Evolutionary conservation across 495 filamentous ascomycete species (phyloP).

Genomic region (Penicillium cinerascens): DNA sequence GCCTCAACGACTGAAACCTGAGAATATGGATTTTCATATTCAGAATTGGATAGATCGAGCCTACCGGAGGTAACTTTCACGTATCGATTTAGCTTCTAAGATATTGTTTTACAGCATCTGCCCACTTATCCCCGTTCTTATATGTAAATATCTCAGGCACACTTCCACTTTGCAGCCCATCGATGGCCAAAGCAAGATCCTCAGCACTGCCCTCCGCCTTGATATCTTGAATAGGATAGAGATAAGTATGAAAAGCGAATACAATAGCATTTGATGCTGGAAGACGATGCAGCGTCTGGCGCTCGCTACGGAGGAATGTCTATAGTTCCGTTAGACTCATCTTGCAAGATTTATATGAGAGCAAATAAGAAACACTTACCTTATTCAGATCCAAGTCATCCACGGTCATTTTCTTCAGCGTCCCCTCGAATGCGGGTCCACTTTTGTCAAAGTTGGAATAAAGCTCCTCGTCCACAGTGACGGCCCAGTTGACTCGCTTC

Average conservation of each 20-base stretch:
- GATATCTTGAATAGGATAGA: constrained; percentile 63
- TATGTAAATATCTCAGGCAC: constrained; percentile 65
- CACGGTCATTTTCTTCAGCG: neutral
- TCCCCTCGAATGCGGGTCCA: constrained; percentile 1
- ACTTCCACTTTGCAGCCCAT: constrained; percentile 66
- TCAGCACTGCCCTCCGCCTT: constrained; percentile 65
- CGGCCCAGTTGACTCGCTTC: constrained; percentile 55
- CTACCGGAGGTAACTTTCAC: neutral
- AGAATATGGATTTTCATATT: no score
- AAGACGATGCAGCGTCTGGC: constrained; percentile 73
- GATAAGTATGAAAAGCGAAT: constrained; percentile 79
- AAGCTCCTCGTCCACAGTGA: constrained; percentile 41
- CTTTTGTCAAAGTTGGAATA: constrained; percentile 36
- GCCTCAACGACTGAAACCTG: no score
- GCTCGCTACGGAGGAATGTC: constrained; percentile 63
- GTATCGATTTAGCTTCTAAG: neutral
- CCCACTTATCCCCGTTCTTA: constrained; percentile 48
- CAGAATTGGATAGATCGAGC: no score
- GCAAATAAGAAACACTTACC: constrained; percentile 27
- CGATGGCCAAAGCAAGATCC: constrained; percentile 66
- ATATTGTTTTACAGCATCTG: neutral
- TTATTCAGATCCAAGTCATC: constrained; percentile 46
- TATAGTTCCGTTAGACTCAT: constrained; percentile 15
- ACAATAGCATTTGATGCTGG: constrained; percentile 62
- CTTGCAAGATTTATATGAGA: neutral